Conservation (phyloP, 2,329 filamentous ascomycete species). For the Penicillium crustosum region DNA sequence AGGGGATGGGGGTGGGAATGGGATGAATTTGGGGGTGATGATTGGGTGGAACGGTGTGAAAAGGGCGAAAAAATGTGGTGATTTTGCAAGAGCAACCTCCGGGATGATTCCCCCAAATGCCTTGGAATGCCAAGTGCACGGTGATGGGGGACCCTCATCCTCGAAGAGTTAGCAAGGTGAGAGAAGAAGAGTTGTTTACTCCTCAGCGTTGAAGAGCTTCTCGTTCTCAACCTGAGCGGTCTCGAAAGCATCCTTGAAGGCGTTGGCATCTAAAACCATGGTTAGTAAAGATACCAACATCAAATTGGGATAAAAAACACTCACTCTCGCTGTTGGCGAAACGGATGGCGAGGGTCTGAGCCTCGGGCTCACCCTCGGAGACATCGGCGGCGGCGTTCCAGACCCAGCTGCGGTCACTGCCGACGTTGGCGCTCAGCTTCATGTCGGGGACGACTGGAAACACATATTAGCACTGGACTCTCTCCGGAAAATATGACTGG, state of each 20-base stretch:
- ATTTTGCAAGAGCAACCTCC: slow-evolving; percentile 16
- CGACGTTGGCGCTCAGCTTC: slow-evolving; percentile 97
- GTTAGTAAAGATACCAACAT: slow-evolving; percentile 19
- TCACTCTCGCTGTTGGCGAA: slow-evolving; percentile 97
- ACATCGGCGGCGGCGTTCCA: slow-evolving; percentile 98
- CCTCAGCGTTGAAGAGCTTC: slow-evolving; percentile 66
- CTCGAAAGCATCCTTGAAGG: slow-evolving; percentile 96
- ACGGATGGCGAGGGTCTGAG: slow-evolving; percentile 91
- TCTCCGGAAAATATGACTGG: background rate
- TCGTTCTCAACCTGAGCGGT: slow-evolving; percentile 97
- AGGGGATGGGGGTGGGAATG: slow-evolving; percentile 17
- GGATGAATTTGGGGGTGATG: slow-evolving; percentile 10
- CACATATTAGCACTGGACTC: slow-evolving; percentile 1
- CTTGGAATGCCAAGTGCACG: slow-evolving; percentile 12
- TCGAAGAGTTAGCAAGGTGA: slow-evolving; percentile 1
- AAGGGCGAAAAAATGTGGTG: slow-evolving; percentile 10
- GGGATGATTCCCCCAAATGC: slow-evolving; percentile 14
- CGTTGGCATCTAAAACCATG: slow-evolving; percentile 72
- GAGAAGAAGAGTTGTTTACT: slow-evolving; percentile 27
- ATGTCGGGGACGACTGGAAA: slow-evolving; percentile 87
- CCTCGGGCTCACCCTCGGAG: slow-evolving; percentile 95
- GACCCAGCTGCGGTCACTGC: slow-evolving; percentile 97
- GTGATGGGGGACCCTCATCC: slow-evolving; percentile 7
- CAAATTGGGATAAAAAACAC: slow-evolving; percentile 36
- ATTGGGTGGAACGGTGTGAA: slow-evolving; percentile 12